Base-by-base conservation (phyloP, 768 basidiomycete species). In the Dioszegia crocea region DNA sequence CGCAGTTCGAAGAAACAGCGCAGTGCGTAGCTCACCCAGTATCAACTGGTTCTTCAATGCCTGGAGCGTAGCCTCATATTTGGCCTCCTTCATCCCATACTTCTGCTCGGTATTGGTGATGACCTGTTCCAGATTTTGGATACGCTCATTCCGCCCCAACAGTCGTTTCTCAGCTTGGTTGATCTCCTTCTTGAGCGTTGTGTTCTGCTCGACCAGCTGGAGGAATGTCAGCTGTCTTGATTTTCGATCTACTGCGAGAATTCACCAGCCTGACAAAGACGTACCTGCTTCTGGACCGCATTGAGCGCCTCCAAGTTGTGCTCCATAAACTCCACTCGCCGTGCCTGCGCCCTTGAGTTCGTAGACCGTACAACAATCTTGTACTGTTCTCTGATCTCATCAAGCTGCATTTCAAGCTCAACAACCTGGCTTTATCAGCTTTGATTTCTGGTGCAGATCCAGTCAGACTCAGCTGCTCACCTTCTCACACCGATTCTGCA, bases 401-500 rank as follows among this genome's bases (percentile, higher is more conserved):
- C 96, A 31, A 99, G 81, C 76, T 97, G 93, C 64, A 99, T 98
- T 78, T 99, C 96, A 27, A 99, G 85, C 79, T 98, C 96, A 52
- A 99, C 94, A 40, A 99, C 96, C 93, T 96, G 58, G 11, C 45
- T 23, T 6, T 6, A 48, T 57, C 40, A 58, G 60, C 41, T 51
- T n/a, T n/a, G n/a, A n/a, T n/a, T n/a, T n/a, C n/a, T n/a, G n/a
- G 33, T 14, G n/a, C 5, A 36, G 24, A 3, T 9, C 11, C 21
- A 45, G 29, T 24, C n/a, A 12, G 17, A 39, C 14, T 12, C 21
- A 40, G 14, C 14, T 31, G 24, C 78, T 62, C 53, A 90, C 93
- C 86, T 98, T 98, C 82, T 99, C 96, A 77, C 96, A 99, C 27
- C 96, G 92, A 78, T 99, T 97, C 80, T 97, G 94, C 68, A 99